These are phyloP conservation scores for Diphasiastrum complanatum DNA, from an alignment of 83 land plant genomes.

Conservation along the genomic window DNA sequence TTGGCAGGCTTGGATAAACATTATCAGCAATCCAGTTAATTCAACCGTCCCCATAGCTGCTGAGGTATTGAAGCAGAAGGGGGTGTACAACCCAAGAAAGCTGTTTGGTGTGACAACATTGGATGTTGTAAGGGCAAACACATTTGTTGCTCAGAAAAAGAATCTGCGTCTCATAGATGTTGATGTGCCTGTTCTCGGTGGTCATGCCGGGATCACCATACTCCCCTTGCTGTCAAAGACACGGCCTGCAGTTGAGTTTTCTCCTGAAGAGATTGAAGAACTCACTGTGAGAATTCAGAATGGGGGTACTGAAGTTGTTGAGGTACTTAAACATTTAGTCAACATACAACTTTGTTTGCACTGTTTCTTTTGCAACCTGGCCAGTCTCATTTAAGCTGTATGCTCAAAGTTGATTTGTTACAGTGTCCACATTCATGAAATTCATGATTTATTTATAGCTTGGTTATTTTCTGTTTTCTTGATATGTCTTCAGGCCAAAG, in stretches of 20 bases:
- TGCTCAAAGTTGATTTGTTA: too few relatives aligned
- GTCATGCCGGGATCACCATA: constrained; percentile 94
- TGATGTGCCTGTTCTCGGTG: constrained; percentile 94
- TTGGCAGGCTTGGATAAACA: constrained; percentile 63
- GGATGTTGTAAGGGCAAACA: constrained; percentile 93
- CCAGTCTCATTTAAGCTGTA: too few relatives aligned
- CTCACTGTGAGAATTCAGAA: constrained; percentile 86
- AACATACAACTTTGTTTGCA: too few relatives aligned
- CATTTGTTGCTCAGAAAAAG: constrained; percentile 89
- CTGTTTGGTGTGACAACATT: constrained; percentile 90
- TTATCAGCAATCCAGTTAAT: constrained; percentile 93
- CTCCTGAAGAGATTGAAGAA: constrained; percentile 72
- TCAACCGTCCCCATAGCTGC: constrained; percentile 95
- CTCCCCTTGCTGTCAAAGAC: constrained; percentile 87
- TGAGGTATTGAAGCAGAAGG: constrained; percentile 80
- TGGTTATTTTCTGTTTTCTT: not conserved
- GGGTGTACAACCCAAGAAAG: constrained; percentile 82
- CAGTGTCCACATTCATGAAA: too few relatives aligned
- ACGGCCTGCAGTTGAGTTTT: constrained; percentile 61
- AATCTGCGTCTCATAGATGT: constrained; percentile 80
- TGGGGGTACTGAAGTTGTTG: constrained; percentile 96
- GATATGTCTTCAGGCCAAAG: constrained; percentile 53
- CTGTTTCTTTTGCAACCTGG: too few relatives aligned
- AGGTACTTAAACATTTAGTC: too few relatives aligned
- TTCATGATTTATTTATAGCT: too few relatives aligned